Evolutionary conservation across 495 filamentous ascomycete species (phyloP).

Genomic region (Polyplosphaeria fusca): DNA sequence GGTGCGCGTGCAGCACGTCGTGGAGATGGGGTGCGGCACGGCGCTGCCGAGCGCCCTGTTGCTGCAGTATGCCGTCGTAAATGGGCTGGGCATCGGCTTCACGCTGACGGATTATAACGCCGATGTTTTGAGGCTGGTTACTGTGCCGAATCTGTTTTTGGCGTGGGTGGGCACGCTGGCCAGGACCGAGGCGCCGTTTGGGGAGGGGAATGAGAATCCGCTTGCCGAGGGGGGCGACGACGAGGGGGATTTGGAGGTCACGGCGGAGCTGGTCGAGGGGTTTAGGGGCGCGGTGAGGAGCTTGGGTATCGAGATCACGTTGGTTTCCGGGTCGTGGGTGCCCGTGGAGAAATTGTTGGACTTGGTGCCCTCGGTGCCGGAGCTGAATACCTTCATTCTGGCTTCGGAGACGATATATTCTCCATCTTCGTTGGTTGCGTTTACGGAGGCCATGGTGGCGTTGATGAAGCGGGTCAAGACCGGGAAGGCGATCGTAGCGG

Average conservation of each 20-base stretch:
- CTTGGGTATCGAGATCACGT: conserved; percentile 59
- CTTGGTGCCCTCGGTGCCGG: conserved; percentile 22
- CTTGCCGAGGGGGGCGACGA: conserved; percentile 19
- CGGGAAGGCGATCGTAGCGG: conserved; percentile 72
- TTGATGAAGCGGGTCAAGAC: conserved; percentile 57
- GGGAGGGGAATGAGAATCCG: conserved; percentile 27
- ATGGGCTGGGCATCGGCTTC: conserved; percentile 52
- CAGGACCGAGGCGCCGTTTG: conserved; percentile 28
- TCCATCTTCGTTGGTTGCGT: conserved; percentile 65
- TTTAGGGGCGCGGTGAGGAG: conserved; percentile 60
- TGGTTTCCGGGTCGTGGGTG: conserved; percentile 83
- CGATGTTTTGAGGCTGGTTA: conserved; percentile 78
- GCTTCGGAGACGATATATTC: conserved; percentile 97
- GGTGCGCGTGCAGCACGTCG: conserved; percentile 51
- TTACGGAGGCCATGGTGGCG: conserved; percentile 67
- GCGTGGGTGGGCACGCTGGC: conserved; percentile 63
- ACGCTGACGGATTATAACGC: conserved; percentile 88
- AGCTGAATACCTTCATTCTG: conserved; percentile 57
- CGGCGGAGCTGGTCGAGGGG: conserved; percentile 54
- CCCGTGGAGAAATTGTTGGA: conserved; percentile 40
- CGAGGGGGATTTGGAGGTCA: conserved; percentile 73
- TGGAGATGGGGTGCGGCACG: conserved; percentile 93
- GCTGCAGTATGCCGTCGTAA: conserved; percentile 64
- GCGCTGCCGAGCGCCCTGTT: conserved; percentile 77
- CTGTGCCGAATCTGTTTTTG: conserved; percentile 81